Percentiles rank a stretch among this genome's conserved stretches.
These are phyloP conservation scores for Geosmithia morbida DNA, from an alignment of 2,329 filamentous ascomycete genomes.

Conservation along the genomic window DNA sequence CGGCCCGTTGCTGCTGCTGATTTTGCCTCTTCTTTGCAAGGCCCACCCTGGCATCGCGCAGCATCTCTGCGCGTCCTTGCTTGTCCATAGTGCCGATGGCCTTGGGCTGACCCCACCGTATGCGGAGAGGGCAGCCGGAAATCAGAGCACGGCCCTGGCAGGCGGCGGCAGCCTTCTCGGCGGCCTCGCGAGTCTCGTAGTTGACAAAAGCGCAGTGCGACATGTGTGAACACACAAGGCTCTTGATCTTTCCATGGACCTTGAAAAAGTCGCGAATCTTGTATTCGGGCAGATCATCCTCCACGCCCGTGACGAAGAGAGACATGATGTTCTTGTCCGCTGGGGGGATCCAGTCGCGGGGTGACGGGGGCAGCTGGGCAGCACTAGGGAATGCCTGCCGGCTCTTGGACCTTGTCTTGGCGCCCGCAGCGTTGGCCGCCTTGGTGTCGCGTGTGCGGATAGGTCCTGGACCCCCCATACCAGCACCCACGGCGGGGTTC, in stretches of 20 bases:
- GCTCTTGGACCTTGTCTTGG: constrained; percentile 25
- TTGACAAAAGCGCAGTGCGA: constrained; percentile 97
- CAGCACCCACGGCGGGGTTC: constrained; percentile 36
- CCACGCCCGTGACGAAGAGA: constrained; percentile 85
- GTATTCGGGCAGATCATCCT: constrained; percentile 90
- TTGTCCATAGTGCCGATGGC: constrained; percentile 83
- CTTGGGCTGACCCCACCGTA: constrained; percentile 89
- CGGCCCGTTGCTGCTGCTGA: constrained; percentile 7
- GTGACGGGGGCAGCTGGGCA: constrained; percentile 63
- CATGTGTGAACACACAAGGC: constrained; percentile 89
- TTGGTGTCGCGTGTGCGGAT: constrained; percentile 60
- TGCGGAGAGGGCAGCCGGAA: constrained; percentile 74
- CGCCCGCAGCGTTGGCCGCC: constrained; percentile 34
- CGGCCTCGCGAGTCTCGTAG: constrained; percentile 69
- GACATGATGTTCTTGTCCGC: constrained; percentile 78
- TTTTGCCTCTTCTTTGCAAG: constrained; percentile 8
- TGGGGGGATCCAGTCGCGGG: constrained; percentile 76
- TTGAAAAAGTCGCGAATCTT: constrained; percentile 86
- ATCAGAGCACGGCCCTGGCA: constrained; percentile 84
- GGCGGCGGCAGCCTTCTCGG: constrained; percentile 71
- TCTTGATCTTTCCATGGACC: constrained; percentile 77
- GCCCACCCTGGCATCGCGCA: constrained; percentile 49
- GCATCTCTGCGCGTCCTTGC: constrained; percentile 69
- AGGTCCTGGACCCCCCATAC: constrained; percentile 53
- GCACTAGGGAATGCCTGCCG: constrained; percentile 52